A percentile compares a stretch with the other conserved stretches of the same genome.
Conservation (phyloP, 139 green algal genomes). For the Medakamo hakoo region DNA sequence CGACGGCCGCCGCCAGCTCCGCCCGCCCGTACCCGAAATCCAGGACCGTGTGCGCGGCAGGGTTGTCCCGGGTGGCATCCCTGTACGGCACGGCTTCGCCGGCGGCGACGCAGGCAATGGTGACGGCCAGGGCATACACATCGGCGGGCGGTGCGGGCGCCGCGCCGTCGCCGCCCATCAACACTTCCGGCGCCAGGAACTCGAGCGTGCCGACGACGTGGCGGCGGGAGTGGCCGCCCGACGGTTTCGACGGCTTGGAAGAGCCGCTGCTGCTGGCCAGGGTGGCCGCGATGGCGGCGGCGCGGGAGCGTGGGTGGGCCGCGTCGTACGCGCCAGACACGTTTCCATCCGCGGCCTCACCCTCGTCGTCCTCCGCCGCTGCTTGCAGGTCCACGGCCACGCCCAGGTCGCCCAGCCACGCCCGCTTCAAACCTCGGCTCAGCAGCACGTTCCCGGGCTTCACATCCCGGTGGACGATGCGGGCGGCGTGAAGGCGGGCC, state of each 20-base stretch:
- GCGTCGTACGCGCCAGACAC: constrained; percentile 1
- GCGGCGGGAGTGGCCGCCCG: constrained; percentile 61
- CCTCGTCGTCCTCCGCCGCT: not conserved
- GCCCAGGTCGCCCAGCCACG: constrained; percentile 39
- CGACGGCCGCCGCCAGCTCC: constrained; percentile 68
- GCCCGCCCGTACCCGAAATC: constrained; percentile 75
- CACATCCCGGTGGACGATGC: constrained; percentile 26
- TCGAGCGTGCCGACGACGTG: constrained; percentile 58
- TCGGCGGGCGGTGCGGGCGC: constrained; percentile 44
- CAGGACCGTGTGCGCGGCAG: constrained; percentile 69
- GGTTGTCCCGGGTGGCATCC: constrained; percentile 71
- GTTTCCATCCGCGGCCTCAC: not conserved
- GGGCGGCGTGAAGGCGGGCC: constrained; percentile 24
- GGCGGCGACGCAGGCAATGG: constrained; percentile 50
- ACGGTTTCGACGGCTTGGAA: too few species aligned
- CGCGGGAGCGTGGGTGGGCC: too few species aligned
- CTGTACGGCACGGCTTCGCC: constrained; percentile 38
- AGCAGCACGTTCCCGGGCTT: constrained; percentile 40
- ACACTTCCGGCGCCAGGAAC: constrained; percentile 81
- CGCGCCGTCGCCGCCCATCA: constrained; percentile 15
- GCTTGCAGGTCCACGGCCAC: constrained; percentile 15
- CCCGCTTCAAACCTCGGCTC: not conserved
- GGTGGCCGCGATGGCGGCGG: too few species aligned
- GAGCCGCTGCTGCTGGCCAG: too few species aligned
- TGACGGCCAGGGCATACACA: constrained; percentile 61